Evolutionary conservation across 805 yeast species (phyloP), one percentile per base, ranked within the genome.

Genomic region (Saccharomycopsis oosterbeekiorum): DNA sequence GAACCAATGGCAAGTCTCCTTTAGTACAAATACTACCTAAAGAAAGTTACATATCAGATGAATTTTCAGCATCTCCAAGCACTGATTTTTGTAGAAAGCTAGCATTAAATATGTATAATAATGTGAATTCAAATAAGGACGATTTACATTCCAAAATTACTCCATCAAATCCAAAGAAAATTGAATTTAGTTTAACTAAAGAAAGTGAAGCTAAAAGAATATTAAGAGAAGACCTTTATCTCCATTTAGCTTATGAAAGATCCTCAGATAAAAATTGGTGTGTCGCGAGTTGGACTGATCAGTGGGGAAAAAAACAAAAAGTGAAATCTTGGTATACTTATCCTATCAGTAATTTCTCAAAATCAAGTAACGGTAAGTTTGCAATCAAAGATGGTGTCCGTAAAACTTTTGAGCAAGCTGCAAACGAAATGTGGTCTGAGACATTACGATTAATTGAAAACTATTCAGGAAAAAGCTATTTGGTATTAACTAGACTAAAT

Each of bases 281-380:
- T 54, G 83, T 85, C 24, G 96, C 89, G 0, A 86, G 96, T 0
- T 90, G 97, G 96, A 79, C 94, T 0, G 97, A 93, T 68, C 93
- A 92, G 57, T 79, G 80, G 70, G 97, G 97, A 0, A 76, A 77
- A 2, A 77, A 82, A 12, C 80, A 84, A 17, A 78, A 77, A 55
- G 80, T 85, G 0, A 85, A 83, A 65, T 79, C 90, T 0, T 88
- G 93, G 92, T 79, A 77, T 66, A 76, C 78, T 69, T 70, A 73
- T 74, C 59, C 67, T 66, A 60, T 58, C 26, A 59, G 65, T 12
- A 58, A 40, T 21, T 36, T 40, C 65, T 68, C 1, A 68, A 72
- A 42, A 50, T 39, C 53, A 12, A 55, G 50, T 4, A 56, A 42
- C 17, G 56, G 59, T 24, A 50, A 59, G 36, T 37, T 41, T 40